Base-by-base conservation (phyloP, 2,329 filamentous ascomycete genomes). In the Rhynchosporium graminicola region DNA sequence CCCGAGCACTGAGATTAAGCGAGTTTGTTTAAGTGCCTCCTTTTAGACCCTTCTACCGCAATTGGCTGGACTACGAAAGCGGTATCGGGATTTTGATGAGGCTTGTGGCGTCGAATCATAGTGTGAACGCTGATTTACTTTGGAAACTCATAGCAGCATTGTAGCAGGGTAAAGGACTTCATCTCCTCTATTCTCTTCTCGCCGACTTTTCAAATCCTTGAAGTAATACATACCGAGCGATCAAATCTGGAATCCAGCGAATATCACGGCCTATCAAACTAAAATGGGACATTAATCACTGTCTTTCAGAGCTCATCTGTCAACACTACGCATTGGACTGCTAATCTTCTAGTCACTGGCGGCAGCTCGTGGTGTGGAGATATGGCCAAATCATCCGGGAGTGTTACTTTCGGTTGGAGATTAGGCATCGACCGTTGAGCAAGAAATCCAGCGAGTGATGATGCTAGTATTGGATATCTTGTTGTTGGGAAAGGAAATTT, bases 281-380 rank as follows among this genome's bases (percentile, higher is more conserved):
- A 64, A 56, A 62, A 61, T 38, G 56, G 51, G 28, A 59, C 48
- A 12, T 46, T 33, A 28, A 51, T 61, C 0, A 28, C 40, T 1
- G 43, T 62, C 9, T 31, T 36, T 38, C 62, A 64, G 29, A 50
- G 47, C 26, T 64, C 63, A 40, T 51, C 63, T 3, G 59, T 64
- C 43, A 64, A 64, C 48, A 43, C 59, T 3, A 64, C 59, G 20
- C 59, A 64, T 46, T 64, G 63, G 59, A 64, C 40, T 38, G 63
- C 63, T 4, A 61, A 62, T 47, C 20, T 56, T 8, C 38, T 64
- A 20, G 59, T 57, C 43, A 59, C 45, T 13, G 63, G 63, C 3
- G 59, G 63, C 26, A 62, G 59, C 9, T 42, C 59, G 8, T 64
- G 63, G 63, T 26, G 46, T 15, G 63, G 63, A 12, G 59, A 56